Evolutionary conservation across 2,329 filamentous ascomycete genomes (phyloP).

Genomic region (Stemphylium vesicarium): DNA sequence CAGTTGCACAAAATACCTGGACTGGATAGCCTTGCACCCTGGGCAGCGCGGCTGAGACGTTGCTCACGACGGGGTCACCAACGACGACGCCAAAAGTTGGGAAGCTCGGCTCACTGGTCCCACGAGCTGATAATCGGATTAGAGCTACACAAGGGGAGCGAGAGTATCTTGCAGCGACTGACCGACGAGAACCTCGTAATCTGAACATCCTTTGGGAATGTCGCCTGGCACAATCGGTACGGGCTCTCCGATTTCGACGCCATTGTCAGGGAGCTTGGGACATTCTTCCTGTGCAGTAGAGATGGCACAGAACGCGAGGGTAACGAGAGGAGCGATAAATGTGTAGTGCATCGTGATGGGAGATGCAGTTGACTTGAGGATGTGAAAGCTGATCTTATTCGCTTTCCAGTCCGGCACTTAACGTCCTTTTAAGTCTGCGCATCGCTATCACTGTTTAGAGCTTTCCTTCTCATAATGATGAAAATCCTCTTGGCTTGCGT

Average conservation of each 20-base stretch:
- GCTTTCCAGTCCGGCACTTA: neutral
- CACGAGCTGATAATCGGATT: neutral
- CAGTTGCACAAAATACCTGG: neutral
- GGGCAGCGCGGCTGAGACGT: constrained; percentile 4
- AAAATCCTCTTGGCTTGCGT: neutral
- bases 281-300: neutral
- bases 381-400: neutral
- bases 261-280: neutral
- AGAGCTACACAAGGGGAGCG: neutral
- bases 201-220: constrained; percentile 5
- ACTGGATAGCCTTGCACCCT: constrained; percentile 11
- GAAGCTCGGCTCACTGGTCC: constrained; percentile 9
- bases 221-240: constrained; percentile 7
- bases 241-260: constrained; percentile 2
- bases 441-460: neutral
- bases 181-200: constrained; percentile 10
- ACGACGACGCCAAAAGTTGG: constrained; percentile 7
- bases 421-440: neutral
- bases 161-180: neutral
- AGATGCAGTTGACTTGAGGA: no score
- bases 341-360: neutral
- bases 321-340: neutral
- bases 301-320: neutral
- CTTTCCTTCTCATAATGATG: neutral
- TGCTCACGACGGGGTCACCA: constrained; percentile 9